A percentile compares a stretch with the other conserved stretches of the same genome.
Evolutionary conservation across 192 early-diverging fungal genomes (phyloP).

Genomic region (Polychytrium aggregatum): DNA sequence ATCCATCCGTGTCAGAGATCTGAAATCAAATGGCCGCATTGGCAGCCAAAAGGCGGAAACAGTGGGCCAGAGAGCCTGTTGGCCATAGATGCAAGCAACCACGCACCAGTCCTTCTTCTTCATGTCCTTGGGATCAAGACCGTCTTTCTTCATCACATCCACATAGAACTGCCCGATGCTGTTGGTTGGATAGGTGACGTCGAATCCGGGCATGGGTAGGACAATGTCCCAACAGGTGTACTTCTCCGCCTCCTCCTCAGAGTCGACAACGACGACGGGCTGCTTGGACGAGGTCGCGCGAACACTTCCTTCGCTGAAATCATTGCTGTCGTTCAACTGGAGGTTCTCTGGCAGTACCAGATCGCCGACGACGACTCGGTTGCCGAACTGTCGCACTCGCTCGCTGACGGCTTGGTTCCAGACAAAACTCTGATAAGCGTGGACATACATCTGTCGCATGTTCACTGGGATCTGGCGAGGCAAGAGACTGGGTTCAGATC

Average conservation of each 20-base stretch:
- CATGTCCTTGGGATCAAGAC: conserved; percentile 57
- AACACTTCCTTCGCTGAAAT: conserved; percentile 13
- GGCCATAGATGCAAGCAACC: conserved; percentile 2
- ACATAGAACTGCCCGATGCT: conserved; percentile 51
- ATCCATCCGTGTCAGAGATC: background rate
- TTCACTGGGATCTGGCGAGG: conserved; percentile 62
- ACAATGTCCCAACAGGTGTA: conserved; percentile 85
- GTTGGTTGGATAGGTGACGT: conserved; percentile 71
- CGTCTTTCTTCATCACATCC: conserved; percentile 60
- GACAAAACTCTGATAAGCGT: conserved; percentile 89
- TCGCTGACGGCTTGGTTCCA: conserved; percentile 84
- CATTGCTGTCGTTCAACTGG: conserved; percentile 20
- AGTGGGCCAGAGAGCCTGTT: too few relatives aligned
- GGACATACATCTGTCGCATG: conserved; percentile 83
- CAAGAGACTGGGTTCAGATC: background rate
- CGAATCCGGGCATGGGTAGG: conserved; percentile 78
- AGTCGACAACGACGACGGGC: conserved; percentile 39
- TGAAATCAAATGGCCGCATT: background rate
- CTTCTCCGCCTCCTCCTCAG: conserved; percentile 50
- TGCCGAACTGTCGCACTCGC: conserved; percentile 58
- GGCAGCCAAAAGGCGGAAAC: too few relatives aligned
- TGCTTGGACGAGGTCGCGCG: conserved; percentile 1
- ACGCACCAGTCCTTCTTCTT: conserved; percentile 39
- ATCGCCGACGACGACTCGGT: conserved; percentile 69
- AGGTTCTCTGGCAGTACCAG: conserved; percentile 37